phyloP scores from a whole-genome alignment of 768 basidiomycete species.

The Megacollybia marginata region DNA sequence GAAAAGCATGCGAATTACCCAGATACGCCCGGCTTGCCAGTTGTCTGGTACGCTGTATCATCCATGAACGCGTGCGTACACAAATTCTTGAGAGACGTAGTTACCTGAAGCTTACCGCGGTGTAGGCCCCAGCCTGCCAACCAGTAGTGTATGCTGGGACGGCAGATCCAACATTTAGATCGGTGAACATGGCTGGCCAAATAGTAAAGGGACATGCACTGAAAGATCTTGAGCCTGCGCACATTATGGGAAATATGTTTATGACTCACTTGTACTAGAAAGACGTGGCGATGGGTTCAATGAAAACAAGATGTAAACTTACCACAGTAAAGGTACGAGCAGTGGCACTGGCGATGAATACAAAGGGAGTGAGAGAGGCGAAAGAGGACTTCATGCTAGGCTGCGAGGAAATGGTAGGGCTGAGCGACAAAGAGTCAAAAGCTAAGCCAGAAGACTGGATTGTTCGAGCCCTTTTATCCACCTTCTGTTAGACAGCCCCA shows the following conservation, averaged over 20 bases:
- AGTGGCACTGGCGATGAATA: not conserved
- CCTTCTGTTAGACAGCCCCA: too few relatives aligned
- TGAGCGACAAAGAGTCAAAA: too few relatives aligned
- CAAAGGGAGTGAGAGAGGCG: not conserved
- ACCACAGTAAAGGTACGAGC: conserved; percentile 5
- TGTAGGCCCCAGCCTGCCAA: conserved; percentile 13
- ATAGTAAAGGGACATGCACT: too few relatives aligned
- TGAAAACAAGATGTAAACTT: conserved; percentile 33
- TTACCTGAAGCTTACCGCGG: not conserved
- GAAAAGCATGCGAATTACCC: conserved; percentile 21
- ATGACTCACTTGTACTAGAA: not conserved
- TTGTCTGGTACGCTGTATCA: conserved; percentile 40
- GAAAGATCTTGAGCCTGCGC: conserved; percentile 38
- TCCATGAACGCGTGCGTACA: conserved; percentile 19
- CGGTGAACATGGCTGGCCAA: conserved; percentile 30
- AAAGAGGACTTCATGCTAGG: conserved; percentile 1
- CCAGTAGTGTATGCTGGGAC: conserved; percentile 26
- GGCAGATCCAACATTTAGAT: conserved; percentile 28
- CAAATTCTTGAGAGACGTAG: conserved; percentile 14
- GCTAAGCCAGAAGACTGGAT: too few relatives aligned
- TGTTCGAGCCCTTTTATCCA: too few relatives aligned
- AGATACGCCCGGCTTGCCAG: conserved; percentile 36
- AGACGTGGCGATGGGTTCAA: conserved; percentile 29
- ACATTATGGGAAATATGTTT: not conserved
- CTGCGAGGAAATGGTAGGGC: too few relatives aligned